Evolutionary conservation across 75 land plant species (phyloP), one percentile per base, ranked within the genome.

Genomic region (Pinus albicaulis): DNA sequence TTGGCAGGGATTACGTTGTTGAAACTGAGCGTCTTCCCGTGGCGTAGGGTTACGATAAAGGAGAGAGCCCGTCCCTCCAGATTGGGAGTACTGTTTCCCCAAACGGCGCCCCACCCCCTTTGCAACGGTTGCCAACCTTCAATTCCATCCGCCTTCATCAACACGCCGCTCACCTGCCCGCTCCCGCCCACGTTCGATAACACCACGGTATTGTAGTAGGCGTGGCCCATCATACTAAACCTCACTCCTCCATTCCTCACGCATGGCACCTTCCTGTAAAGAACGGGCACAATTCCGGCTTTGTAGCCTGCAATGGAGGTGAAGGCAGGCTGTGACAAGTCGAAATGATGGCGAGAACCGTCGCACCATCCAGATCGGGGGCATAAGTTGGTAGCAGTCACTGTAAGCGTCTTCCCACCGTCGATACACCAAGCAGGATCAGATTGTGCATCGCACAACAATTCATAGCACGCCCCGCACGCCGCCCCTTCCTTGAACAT

Each of bases 51-150:
- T 17, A 77, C 78, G 14, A 17, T 19, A 77, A 77, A 77, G 77
- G 78, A 38, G 79, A 77, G 79, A 13, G 77, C 31, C 55, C 74
- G 78, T 25, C 79, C 79, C 36, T n/a, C 78, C 48, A 77, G 56
- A 25, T 73, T 38, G 12, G 77, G 44, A 48, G 31, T 72, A 53
- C 38, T 72, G 23, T 77, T 23, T 48, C 12, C 53, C 79, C 79
- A 77, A 78, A 44, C 26, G 5, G 34, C 44, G 56, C 79, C 79
- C 79, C 79, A 77, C 3, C 48, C 55, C 17, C 77, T 25, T 17
- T 0, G 48, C 6, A 77, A 24, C 26, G 6, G 77, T 22, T 17
- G 20, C 77, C 76, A 77, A 48, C 53, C 53, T 10, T 48, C 53
- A 10, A 28, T 26, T n/a, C 22, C 22, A 48, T 73, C 34, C 25